Conservation (phyloP, 208 protist species). For the Trypanosoma avium region DNA sequence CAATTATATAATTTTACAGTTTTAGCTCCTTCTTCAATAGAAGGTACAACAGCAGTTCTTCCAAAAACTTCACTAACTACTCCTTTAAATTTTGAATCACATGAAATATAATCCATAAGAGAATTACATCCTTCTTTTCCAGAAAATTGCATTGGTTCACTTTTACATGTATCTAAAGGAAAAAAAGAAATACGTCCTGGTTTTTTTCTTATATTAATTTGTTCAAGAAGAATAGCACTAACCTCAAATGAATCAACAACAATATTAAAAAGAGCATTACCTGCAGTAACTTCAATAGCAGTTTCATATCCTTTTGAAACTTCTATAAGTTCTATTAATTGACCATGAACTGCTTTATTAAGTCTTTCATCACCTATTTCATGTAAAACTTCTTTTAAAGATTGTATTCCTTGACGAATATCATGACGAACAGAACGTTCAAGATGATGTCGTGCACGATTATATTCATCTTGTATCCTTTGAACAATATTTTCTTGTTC, state of each 20-base stretch:
- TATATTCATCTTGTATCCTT: slow-evolving; percentile 44
- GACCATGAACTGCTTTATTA: slow-evolving; percentile 89
- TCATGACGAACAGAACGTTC: slow-evolving; percentile 75
- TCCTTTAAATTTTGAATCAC: slow-evolving; percentile 64
- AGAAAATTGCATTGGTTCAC: slow-evolving; percentile 37
- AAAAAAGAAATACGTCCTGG: slow-evolving; percentile 97
- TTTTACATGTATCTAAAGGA: slow-evolving; percentile 93
- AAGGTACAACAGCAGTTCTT: slow-evolving; percentile 85
- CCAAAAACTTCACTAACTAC: slow-evolving; percentile 95
- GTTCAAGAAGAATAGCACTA: slow-evolving; percentile 86
- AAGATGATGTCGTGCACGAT: slow-evolving; percentile 49
- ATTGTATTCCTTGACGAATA: slow-evolving; percentile 83
- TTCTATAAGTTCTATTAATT: slow-evolving; percentile 95
- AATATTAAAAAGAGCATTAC: slow-evolving; percentile 96
- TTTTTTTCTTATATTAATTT: slow-evolving; percentile 89
- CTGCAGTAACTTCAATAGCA: slow-evolving; percentile 95
- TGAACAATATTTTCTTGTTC: slow-evolving; percentile 70
- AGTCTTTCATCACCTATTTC: slow-evolving; percentile 54
- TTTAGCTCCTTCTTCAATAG: slow-evolving; percentile 79
- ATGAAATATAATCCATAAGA: slow-evolving; percentile 81
- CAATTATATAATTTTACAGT: slow-evolving; percentile 71
- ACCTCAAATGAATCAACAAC: slow-evolving; percentile 97
- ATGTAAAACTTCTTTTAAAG: slow-evolving; percentile 72
- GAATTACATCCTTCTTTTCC: slow-evolving; percentile 61
- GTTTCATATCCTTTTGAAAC: slow-evolving; percentile 86